A percentile compares a stretch with the other conserved stretches of the same genome.
Conservation (phyloP, 1,284 basidiomycete species). For the Bondarzewia mesenterica region DNA sequence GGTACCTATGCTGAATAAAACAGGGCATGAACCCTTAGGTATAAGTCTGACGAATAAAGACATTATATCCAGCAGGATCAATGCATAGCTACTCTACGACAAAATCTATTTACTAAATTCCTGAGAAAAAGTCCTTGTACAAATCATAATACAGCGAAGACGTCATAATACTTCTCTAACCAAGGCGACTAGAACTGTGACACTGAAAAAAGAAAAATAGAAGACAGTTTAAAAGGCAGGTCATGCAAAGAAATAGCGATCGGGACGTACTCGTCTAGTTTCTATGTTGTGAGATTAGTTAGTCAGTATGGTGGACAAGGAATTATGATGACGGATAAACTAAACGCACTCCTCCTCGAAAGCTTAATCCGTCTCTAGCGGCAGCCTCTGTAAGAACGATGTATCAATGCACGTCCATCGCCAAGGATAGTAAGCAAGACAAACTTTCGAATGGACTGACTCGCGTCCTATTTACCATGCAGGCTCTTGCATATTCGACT, state of each 20-base stretch:
- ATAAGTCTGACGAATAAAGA: slow-evolving; percentile 3
- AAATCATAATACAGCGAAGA: too few relatives aligned
- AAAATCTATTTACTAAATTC: background rate
- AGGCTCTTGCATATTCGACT: slow-evolving; percentile 59
- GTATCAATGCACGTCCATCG: too few relatives aligned
- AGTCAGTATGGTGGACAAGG: too few relatives aligned
- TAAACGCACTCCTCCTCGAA: slow-evolving; percentile 60
- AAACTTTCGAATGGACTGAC: slow-evolving; percentile 66
- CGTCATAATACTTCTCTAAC: slow-evolving; percentile 43
- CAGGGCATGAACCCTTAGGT: too few relatives aligned
- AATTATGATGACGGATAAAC: too few relatives aligned
- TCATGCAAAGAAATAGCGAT: slow-evolving; percentile 19
- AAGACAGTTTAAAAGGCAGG: background rate
- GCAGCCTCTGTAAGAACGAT: slow-evolving; percentile 39
- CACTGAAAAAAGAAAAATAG: slow-evolving; percentile 32
- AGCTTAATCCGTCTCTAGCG: slow-evolving; percentile 52
- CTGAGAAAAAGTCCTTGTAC: too few relatives aligned
- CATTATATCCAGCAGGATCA: background rate
- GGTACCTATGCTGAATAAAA: background rate
- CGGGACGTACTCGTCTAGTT: slow-evolving; percentile 54
- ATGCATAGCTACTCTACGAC: background rate
- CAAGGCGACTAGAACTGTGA: slow-evolving; percentile 52
- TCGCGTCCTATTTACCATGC: slow-evolving; percentile 56
- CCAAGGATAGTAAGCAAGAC: slow-evolving; percentile 19
- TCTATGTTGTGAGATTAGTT: too few relatives aligned